Evolutionary conservation across 2,329 filamentous ascomycete genomes (phyloP).

Genomic region (Tolypocladium tundrense): DNA sequence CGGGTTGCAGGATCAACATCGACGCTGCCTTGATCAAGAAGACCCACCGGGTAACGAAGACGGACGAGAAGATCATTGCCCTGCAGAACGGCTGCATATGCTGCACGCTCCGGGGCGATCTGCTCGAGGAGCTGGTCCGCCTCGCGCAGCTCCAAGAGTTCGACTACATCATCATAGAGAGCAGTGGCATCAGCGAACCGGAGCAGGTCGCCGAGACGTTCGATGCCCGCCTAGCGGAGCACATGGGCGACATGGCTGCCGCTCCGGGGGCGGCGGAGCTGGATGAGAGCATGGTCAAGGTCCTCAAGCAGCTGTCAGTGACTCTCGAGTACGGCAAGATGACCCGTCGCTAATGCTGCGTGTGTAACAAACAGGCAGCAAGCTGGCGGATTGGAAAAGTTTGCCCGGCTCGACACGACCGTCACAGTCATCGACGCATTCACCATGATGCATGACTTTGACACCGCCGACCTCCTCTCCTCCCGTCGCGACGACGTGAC

Average conservation of each 20-base stretch:
- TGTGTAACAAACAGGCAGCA: slow-evolving; percentile 26
- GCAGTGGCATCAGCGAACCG: slow-evolving; percentile 61
- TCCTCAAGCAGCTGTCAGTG: slow-evolving; percentile 25
- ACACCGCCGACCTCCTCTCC: slow-evolving; percentile 57
- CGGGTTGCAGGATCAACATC: slow-evolving; percentile 43
- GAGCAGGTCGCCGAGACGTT: slow-evolving; percentile 69
- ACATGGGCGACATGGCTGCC: slow-evolving; percentile 27
- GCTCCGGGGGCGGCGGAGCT: slow-evolving; percentile 17
- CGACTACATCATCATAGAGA: slow-evolving; percentile 65
- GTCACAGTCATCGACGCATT: slow-evolving; percentile 67
- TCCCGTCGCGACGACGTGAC: slow-evolving; percentile 52
- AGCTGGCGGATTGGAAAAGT: slow-evolving; percentile 53
- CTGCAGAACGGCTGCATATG: slow-evolving; percentile 69
- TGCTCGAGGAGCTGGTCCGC: slow-evolving; percentile 58
- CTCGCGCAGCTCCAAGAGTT: slow-evolving; percentile 51
- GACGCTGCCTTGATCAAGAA: slow-evolving; percentile 52
- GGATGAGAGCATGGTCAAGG: slow-evolving; percentile 22
- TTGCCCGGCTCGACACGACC: slow-evolving; percentile 59
- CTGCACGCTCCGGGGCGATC: slow-evolving; percentile 61
- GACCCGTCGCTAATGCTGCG: background rate
- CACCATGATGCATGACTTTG: slow-evolving; percentile 62
- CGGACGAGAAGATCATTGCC: slow-evolving; percentile 54
- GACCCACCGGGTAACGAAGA: slow-evolving; percentile 43
- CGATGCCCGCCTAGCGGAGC: slow-evolving; percentile 42
- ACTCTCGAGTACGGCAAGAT: background rate